Evolutionary conservation across 129 eudicot genomes (phyloP).

Genomic region (Calendula officinalis): DNA sequence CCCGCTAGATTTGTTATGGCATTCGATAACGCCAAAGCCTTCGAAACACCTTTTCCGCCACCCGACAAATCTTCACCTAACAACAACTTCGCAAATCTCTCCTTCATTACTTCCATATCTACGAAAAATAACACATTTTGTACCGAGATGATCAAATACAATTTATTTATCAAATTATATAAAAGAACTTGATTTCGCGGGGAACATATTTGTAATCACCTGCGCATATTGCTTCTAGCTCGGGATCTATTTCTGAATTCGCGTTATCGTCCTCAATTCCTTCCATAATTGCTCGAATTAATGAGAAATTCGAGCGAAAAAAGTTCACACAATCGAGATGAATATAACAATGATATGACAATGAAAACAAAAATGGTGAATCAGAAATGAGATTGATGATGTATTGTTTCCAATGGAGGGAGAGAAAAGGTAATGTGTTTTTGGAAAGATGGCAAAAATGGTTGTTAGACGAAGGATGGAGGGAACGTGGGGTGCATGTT

Average conservation of each 20-base stretch:
- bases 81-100: conserved; percentile 85
- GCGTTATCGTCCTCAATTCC: conserved; percentile 33
- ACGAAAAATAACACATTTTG: neutral
- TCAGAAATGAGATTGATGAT: conserved; percentile 8
- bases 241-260: conserved; percentile 27
- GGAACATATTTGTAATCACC: conserved; percentile 3
- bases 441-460: conserved; percentile 19
- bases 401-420: conserved; percentile 22
- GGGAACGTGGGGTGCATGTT: conserved; percentile 77
- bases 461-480: conserved; percentile 35
- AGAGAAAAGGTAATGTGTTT: conserved; percentile 25
- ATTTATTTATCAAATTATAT: neutral
- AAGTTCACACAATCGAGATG: conserved; percentile 9
- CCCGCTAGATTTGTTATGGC: conserved; percentile 97
- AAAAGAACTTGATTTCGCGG: neutral
- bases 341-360: conserved; percentile 9
- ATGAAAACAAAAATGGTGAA: neutral
- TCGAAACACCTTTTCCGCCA: conserved; percentile 91
- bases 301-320: conserved; percentile 22
- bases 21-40: conserved; percentile 95
- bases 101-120: conserved; percentile 90
- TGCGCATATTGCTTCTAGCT: conserved; percentile 36
- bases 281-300: conserved; percentile 41
- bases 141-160: neutral
- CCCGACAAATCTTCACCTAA: conserved; percentile 99